phyloP scores from a whole-genome alignment of 208 protist species.

The Tetramitus jugosus region DNA sequence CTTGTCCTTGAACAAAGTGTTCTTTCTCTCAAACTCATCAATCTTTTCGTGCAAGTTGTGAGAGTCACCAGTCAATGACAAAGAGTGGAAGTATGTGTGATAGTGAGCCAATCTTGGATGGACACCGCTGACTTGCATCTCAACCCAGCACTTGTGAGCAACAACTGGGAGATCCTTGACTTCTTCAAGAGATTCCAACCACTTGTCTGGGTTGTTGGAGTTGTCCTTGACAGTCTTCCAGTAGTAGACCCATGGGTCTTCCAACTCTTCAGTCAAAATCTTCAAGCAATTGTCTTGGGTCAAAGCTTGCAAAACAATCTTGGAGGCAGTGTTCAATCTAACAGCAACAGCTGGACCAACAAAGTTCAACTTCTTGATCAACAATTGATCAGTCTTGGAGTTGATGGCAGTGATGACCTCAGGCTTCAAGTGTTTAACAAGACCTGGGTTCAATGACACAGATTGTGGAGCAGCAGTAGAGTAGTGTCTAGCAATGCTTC shows the following conservation, averaged over 20 bases:
- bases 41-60: not conserved
- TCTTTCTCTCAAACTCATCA: constrained; percentile 13
- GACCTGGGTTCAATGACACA: not conserved
- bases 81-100: not conserved
- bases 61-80: not conserved
- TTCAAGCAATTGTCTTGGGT: not conserved
- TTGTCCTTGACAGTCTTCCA: constrained; percentile 13
- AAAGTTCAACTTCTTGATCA: constrained; percentile 19
- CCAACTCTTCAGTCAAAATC: not conserved
- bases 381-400: not conserved
- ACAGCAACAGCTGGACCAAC: not conserved
- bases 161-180: not conserved
- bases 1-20: not conserved
- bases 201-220: not conserved
- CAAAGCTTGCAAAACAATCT: not conserved
- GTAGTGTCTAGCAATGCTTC: no score
- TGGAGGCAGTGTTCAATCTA: not conserved
- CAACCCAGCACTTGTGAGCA: constrained; percentile 7
- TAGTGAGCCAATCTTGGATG: not conserved
- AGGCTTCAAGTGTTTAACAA: constrained; percentile 11
- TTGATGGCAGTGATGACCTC: constrained; percentile 5
- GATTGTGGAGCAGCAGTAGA: no score
- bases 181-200: constrained; percentile 11
- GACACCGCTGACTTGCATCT: not conserved
- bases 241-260: constrained; percentile 16